These are phyloP conservation scores for Hypoxylon fuscum DNA, from an alignment of 495 filamentous ascomycete species.

Conservation along the genomic window DNA sequence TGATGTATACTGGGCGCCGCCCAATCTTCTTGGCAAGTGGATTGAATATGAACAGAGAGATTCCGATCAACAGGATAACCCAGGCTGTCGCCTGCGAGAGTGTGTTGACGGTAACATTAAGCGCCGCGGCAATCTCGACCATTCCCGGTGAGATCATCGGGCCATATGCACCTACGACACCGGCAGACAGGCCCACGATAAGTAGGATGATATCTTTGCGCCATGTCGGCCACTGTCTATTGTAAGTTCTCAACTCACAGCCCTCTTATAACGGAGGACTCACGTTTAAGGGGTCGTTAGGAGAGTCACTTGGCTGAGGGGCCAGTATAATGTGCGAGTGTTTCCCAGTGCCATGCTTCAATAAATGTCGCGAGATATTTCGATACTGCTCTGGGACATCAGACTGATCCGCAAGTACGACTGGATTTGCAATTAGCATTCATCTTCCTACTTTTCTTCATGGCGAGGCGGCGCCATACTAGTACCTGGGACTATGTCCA, in stretches of 20 bases:
- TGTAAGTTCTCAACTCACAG: slow-evolving; percentile 27
- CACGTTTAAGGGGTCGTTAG: slow-evolving; percentile 64
- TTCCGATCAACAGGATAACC: slow-evolving; percentile 47
- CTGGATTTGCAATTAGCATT: slow-evolving; percentile 34
- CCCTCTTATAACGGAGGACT: slow-evolving; percentile 12
- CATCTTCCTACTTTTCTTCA: slow-evolving; percentile 9
- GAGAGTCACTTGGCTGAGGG: slow-evolving; percentile 63
- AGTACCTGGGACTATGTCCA: slow-evolving; percentile 60
- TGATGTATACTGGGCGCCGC: slow-evolving; percentile 68
- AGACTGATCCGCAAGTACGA: slow-evolving; percentile 55
- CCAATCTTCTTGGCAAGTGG: slow-evolving; percentile 72
- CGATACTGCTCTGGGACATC: slow-evolving; percentile 56
- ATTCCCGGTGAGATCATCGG: slow-evolving; percentile 64
- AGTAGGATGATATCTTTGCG: slow-evolving; percentile 63
- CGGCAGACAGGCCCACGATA: slow-evolving; percentile 62
- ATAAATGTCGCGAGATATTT: slow-evolving; percentile 48
- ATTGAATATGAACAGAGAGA: slow-evolving; percentile 64
- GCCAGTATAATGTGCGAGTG: slow-evolving; percentile 59
- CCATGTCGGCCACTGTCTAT: slow-evolving; percentile 59
- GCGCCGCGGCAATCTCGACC: slow-evolving; percentile 49
- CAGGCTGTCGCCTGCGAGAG: slow-evolving; percentile 50
- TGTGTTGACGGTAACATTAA: slow-evolving; percentile 46
- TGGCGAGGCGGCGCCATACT: slow-evolving; percentile 50
- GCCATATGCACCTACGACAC: slow-evolving; percentile 64
- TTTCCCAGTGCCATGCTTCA: slow-evolving; percentile 61